Evolutionary conservation across 208 protist species (phyloP), one percentile per base, ranked within the genome.

Genomic region (Endotrypanum monterogeii): DNA sequence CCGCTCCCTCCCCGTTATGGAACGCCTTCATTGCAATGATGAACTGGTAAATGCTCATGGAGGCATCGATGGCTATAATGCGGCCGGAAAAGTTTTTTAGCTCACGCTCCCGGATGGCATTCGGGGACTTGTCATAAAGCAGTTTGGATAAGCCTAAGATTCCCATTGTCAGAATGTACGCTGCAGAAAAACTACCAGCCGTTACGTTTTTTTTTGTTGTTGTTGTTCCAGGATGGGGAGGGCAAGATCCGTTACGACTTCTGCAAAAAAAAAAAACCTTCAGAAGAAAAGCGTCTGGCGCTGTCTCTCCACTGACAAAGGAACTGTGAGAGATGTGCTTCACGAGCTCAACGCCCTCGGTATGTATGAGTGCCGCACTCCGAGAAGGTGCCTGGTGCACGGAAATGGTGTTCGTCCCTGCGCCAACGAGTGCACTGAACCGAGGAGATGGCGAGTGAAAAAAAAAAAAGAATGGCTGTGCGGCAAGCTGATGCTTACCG

Each of bases 21-120:
- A 96, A 92, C 23, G 89, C 87, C 72, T 96, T 98, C 82, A 99
- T 96, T 23, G 94, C 89, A 71, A 99, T 99, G 37, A 99, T 86
- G 82, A 99, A 99, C 87, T 99, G 99, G 82, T 99, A 99, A 55
- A 99, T 98, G 73, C 86, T 94, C 92, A 99, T 99, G 46, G 92
- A 98, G 5, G 99, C 99, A 88, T 99, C 99, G 72, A 99, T 99
- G 3, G 99, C 99, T 48, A 99, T 98, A 54, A 89, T 90, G n/a
- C 97, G 85, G 20, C 98, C 98, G 86, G 99, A 99, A 78, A 98
- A 99, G 73, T 92, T 98, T 74, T 99, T 99, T 25, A 99, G 87
- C 73, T 98, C 89, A 61, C 91, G 87, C 67, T 99, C 97, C 73
- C 89, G 92, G 61, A 99, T 90, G 16, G 94, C 84, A 20, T 74